A percentile compares a stretch with the other conserved stretches of the same genome.
Conservation (phyloP, 2,329 filamentous ascomycete species). For the Fonsecaea multimorphosa region DNA sequence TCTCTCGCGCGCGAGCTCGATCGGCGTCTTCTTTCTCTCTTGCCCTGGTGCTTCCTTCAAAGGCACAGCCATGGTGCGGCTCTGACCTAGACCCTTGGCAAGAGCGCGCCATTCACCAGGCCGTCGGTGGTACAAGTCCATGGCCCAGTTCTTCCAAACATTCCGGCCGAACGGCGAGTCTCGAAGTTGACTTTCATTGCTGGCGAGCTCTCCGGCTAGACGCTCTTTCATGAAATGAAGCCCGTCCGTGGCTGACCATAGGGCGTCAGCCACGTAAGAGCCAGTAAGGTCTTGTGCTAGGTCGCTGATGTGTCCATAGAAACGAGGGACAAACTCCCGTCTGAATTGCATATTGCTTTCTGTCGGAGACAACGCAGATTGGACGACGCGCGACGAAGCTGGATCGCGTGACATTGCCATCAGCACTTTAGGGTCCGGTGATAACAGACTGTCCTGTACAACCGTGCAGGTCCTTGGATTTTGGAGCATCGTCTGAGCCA, state of each 20-base stretch:
- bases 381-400: conserved; percentile 66
- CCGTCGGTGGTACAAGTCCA: conserved; percentile 72
- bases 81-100: conserved; percentile 57
- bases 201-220: conserved; percentile 67
- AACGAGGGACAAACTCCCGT: conserved; percentile 67
- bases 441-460: conserved; percentile 73
- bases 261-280: conserved; percentile 70
- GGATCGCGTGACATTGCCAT: conserved; percentile 70
- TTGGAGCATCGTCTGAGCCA: conserved; percentile 79
- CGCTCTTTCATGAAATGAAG: conserved; percentile 71
- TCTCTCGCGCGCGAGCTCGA: conserved; percentile 64
- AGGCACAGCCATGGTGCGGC: conserved; percentile 12
- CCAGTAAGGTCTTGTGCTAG: conserved; percentile 67
- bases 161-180: conserved; percentile 69
- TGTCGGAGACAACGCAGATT: conserved; percentile 62
- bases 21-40: conserved; percentile 53
- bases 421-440: conserved; percentile 62
- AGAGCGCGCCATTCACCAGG: conserved; percentile 68
- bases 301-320: conserved; percentile 66
- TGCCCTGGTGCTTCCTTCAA: conserved; percentile 34
- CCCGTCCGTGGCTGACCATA: conserved; percentile 68
- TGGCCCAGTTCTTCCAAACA: conserved; percentile 76
- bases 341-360: conserved; percentile 56
- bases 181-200: conserved; percentile 65
- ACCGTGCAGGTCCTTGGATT: conserved; percentile 74